These are phyloP conservation scores for Aspergillus bertholletiae DNA, from an alignment of 495 filamentous ascomycete genomes.

Conservation along the genomic window DNA sequence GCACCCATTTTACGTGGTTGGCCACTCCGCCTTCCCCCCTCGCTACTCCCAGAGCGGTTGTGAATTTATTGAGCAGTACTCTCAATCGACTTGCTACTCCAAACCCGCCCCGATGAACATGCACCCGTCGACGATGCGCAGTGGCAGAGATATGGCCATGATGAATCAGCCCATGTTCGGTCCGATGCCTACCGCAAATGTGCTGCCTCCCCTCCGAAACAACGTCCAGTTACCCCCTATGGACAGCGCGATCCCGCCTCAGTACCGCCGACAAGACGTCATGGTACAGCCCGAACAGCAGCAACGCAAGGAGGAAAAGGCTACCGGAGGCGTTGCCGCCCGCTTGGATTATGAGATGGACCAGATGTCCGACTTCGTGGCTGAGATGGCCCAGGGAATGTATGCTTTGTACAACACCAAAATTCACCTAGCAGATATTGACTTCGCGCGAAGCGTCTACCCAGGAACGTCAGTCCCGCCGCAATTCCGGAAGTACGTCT, in stretches of 20 bases:
- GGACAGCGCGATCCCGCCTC: slow-evolving; percentile 38
- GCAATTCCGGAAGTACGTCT: slow-evolving; percentile 91
- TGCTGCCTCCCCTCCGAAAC: slow-evolving; percentile 40
- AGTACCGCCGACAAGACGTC: slow-evolving; percentile 43
- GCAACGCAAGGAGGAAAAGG: slow-evolving; percentile 49
- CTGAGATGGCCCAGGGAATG: slow-evolving; percentile 84
- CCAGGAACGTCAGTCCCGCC: slow-evolving; percentile 64
- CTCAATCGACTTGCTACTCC: slow-evolving; percentile 39
- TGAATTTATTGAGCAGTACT: slow-evolving; percentile 51
- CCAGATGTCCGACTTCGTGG: slow-evolving; percentile 95
- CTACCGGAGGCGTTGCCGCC: slow-evolving; percentile 84
- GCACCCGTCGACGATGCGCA: slow-evolving; percentile 32
- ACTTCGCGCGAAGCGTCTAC: slow-evolving; percentile 72
- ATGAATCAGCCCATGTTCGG: slow-evolving; percentile 39
- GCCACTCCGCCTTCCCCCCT: slow-evolving; percentile 39
- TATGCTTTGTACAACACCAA: slow-evolving; percentile 61
- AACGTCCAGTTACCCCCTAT: slow-evolving; percentile 44
- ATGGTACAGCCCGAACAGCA: slow-evolving; percentile 36
- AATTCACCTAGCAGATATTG: slow-evolving; percentile 67
- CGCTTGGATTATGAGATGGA: slow-evolving; percentile 99
- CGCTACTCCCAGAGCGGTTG: slow-evolving; percentile 46
- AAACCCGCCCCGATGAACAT: slow-evolving; percentile 40
- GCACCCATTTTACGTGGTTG: slow-evolving; percentile 38
- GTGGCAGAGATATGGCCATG: slow-evolving; percentile 30
- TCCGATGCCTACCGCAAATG: slow-evolving; percentile 29